Base-by-base conservation (phyloP, 306 rosid genomes). In the Pyrus communis region DNA sequence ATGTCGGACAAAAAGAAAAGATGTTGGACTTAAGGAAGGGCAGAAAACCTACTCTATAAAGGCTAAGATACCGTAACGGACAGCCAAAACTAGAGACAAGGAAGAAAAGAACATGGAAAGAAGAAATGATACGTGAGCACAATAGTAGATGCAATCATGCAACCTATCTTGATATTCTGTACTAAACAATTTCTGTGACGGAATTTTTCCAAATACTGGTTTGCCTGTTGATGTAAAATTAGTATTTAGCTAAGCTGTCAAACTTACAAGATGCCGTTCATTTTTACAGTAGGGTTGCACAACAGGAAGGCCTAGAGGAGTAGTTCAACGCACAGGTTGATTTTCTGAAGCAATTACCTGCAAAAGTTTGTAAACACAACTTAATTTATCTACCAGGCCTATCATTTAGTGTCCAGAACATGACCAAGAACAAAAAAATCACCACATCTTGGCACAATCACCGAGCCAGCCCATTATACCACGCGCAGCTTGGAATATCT, bases 271-370 rank as follows among this genome's bases (percentile, higher is more conserved):
- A 84, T 92, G 89, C 30, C 96, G 78, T 79, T 90, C 92, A 79
- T 79, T 85, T 88, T 81, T 90, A 80, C 82, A 86, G 85, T 88
- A 92, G 66, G 97, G 96, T 75, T 92, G 97, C 75, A 92, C 85
- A 57, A 92, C 92, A 79, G 97, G 97, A 82, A 92, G 96, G 81
- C 96, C 97, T 28, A 92, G 93, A 75, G 97, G 97, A 77, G 97
- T 90, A 63, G 90, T 92, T 93, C 97, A 92, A 59, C 83, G 79
- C 78, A 92, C 97, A 77, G 97, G 92, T 77, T 89, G 89, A 85
- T 92, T 92, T 79, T 90, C 93, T 67, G 81, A 78, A 75, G 93
- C 90, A 82, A 92, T 89, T 68, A 90, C 88, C 97, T 90, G 84
- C 63, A 78, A 38, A 70, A 82, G 40, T 69, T 83, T 71, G 64